Conservation (phyloP, 1,284 basidiomycete species). For the Irpex sp. region DNA sequence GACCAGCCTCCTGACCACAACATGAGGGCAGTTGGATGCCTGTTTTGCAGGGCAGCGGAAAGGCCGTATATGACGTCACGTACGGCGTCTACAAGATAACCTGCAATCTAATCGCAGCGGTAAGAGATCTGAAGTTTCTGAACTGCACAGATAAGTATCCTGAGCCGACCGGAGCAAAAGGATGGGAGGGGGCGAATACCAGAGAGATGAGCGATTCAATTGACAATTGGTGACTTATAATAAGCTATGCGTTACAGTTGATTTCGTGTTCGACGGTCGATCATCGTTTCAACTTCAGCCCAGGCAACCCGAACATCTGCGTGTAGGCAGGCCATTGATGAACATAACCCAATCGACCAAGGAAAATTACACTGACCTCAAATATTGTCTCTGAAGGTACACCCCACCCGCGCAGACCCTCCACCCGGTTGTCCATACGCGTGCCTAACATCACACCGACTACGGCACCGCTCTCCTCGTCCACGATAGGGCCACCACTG, state of each 20-base stretch:
- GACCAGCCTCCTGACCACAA: not conserved
- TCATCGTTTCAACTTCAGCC: slow-evolving; percentile 23
- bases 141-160: too few relatives aligned
- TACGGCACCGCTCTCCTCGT: slow-evolving; percentile 61
- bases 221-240: too few relatives aligned
- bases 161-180: not conserved
- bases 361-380: slow-evolving; percentile 39
- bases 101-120: not conserved
- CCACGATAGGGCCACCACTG: slow-evolving; percentile 70
- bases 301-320: slow-evolving; percentile 50
- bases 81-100: not conserved
- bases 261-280: not conserved
- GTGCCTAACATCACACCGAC: slow-evolving; percentile 68
- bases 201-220: too few relatives aligned
- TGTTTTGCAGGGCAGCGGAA: not conserved
- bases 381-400: slow-evolving; percentile 66
- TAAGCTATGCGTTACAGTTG: not conserved
- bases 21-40: too few relatives aligned
- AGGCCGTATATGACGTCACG: not conserved
- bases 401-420: slow-evolving; percentile 65
- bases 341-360: not conserved
- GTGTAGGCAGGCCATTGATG: not conserved
- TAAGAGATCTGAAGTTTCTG: not conserved
- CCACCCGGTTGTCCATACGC: slow-evolving; percentile 53
- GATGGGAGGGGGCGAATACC: not conserved